Conservation (phyloP, 139 green algal genomes). For the Closterium sp. region DNA sequence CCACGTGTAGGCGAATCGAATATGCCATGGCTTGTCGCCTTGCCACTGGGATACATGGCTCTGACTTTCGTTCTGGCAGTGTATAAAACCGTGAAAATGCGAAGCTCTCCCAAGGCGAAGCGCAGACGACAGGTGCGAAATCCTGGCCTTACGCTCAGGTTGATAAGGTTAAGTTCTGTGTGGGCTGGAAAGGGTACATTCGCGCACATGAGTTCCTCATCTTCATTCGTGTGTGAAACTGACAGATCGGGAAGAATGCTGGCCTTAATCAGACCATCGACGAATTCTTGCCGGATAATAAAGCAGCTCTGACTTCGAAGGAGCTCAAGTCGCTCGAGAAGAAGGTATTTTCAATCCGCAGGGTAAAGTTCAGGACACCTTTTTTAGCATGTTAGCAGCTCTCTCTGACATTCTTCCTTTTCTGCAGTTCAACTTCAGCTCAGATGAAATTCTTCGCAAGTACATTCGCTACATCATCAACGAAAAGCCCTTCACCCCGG, state of each 20-base stretch:
- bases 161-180: background rate
- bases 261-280: conserved; percentile 6
- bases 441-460: conserved; percentile 90
- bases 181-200: background rate
- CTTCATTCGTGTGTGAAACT: background rate
- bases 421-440: conserved; percentile 71
- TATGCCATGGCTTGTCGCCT: conserved; percentile 44
- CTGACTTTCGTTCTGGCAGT: conserved; percentile 35
- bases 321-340: conserved; percentile 28
- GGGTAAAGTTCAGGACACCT: background rate
- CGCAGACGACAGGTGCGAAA: conserved; percentile 29
- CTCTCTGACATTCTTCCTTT: background rate
- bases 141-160: background rate
- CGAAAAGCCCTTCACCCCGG: conserved; percentile 86
- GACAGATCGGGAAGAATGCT: conserved; percentile 39
- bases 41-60: conserved; percentile 35
- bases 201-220: background rate
- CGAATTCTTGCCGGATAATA: conserved; percentile 12
- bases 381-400: background rate
- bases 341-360: background rate
- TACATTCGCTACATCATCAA: conserved; percentile 94
- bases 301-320: background rate
- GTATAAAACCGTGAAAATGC: conserved; percentile 20
- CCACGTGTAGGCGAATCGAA: conserved; percentile 16
- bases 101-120: conserved; percentile 41